Evolutionary conservation across 805 yeast genomes (phyloP).

Genomic region (Monosporozyma unispora): DNA sequence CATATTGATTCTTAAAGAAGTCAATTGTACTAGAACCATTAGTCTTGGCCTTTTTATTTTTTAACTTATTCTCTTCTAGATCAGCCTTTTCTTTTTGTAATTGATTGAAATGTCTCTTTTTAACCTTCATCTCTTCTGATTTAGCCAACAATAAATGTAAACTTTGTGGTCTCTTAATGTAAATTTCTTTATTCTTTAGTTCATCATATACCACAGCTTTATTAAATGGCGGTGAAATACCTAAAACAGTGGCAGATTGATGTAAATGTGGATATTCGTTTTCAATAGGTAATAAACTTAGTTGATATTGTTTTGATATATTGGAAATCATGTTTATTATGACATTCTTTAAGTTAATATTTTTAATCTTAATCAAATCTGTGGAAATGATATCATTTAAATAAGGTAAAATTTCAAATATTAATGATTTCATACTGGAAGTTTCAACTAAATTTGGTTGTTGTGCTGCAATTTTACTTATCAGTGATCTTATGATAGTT

Average conservation of each 20-base stretch:
- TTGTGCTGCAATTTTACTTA: slow-evolving; percentile 10
- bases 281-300: slow-evolving; percentile 31
- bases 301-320: slow-evolving; percentile 33
- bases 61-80: slow-evolving; percentile 14
- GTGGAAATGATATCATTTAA: slow-evolving; percentile 25
- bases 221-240: slow-evolving; percentile 25
- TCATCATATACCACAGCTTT: slow-evolving; percentile 20
- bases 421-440: slow-evolving; percentile 14
- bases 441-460: slow-evolving; percentile 12
- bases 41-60: slow-evolving; percentile 12
- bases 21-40: slow-evolving; percentile 17
- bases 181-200: slow-evolving; percentile 16
- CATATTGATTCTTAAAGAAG: slow-evolving; percentile 39
- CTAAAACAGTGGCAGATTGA: slow-evolving; percentile 6
- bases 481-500: slow-evolving; percentile 25
- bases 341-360: slow-evolving; percentile 18
- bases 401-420: slow-evolving; percentile 31
- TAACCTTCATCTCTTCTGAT: slow-evolving; percentile 24
- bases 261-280: slow-evolving; percentile 22
- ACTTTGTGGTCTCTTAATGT: slow-evolving; percentile 19
- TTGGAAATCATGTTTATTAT: slow-evolving; percentile 33
- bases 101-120: slow-evolving; percentile 27
- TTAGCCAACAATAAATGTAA: slow-evolving; percentile 22
- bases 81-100: slow-evolving; percentile 11
- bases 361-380: slow-evolving; percentile 19